Evolutionary conservation across 2,329 filamentous ascomycete species (phyloP).

Genomic region (Sporothrix globosa): DNA sequence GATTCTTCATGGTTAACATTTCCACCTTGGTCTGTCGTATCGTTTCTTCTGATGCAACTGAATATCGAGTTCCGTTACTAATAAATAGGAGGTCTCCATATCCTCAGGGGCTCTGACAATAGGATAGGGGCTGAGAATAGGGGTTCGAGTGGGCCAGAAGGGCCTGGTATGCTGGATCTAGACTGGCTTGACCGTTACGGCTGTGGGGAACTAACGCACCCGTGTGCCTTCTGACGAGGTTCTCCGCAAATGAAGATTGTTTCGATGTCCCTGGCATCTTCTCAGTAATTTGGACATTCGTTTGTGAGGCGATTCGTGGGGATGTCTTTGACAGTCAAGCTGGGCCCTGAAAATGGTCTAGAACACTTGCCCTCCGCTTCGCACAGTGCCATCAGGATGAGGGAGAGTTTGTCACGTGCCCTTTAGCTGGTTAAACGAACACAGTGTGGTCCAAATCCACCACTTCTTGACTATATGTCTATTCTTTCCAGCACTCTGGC

Average conservation of each 20-base stretch:
- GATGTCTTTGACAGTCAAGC: neutral
- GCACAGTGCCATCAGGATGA: neutral
- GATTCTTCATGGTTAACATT: neutral
- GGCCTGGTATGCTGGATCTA: neutral
- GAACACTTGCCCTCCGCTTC: neutral
- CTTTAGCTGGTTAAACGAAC: neutral
- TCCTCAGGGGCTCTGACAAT: constrained; percentile 19
- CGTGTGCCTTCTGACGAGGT: constrained; percentile 10
- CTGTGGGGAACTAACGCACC: neutral
- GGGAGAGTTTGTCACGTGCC: neutral
- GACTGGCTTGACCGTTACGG: neutral
- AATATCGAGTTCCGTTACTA: too few species aligned
- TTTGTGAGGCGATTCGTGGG: neutral
- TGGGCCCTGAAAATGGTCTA: constrained; percentile 7
- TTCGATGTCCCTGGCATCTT: neutral
- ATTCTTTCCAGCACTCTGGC: neutral
- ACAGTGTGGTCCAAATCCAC: neutral
- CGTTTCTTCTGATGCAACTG: neutral
- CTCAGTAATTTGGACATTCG: too few species aligned
- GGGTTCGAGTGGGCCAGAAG: constrained; percentile 6
- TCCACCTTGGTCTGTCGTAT: neutral
- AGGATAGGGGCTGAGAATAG: constrained; percentile 3
- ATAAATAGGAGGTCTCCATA: constrained; percentile 17
- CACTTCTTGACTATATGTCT: neutral
- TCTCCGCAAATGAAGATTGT: constrained; percentile 11